These are phyloP conservation scores for Pichia inconspicua DNA, from an alignment of 1,139 yeast genomes.

Conservation along the genomic window DNA sequence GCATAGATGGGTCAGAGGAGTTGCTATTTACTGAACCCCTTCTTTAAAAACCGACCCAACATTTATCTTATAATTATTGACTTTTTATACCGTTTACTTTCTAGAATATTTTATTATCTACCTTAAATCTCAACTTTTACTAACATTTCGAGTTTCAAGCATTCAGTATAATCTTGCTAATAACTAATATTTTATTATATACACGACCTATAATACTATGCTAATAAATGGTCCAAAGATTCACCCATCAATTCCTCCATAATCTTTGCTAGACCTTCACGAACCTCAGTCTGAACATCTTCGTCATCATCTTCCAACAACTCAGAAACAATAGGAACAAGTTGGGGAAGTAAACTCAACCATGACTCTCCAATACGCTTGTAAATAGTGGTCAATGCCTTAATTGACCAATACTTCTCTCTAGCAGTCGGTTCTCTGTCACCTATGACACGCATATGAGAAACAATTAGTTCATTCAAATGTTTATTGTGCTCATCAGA, in stretches of 20 bases:
- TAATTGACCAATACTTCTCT: constrained; percentile 79
- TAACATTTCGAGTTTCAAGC: too few species aligned
- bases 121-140: not conserved
- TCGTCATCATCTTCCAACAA: constrained; percentile 93
- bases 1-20: constrained; percentile 3
- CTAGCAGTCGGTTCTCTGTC: constrained; percentile 33
- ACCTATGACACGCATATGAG: constrained; percentile 42
- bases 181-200: too few species aligned
- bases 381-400: constrained; percentile 72
- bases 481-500: constrained; percentile 77
- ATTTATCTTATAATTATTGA: not conserved
- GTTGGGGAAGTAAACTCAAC: constrained; percentile 84
- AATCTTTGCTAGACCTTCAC: constrained; percentile 86
- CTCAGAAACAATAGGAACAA: constrained; percentile 94
- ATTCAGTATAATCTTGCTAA: too few species aligned
- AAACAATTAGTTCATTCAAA: constrained; percentile 48
- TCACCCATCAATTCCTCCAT: constrained; percentile 92
- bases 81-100: not conserved
- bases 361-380: constrained; percentile 93
- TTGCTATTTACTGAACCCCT: constrained; percentile 1
- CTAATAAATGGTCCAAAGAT: constrained; percentile 52
- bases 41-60: not conserved
- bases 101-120: not conserved
- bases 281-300: constrained; percentile 82
- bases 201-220: not conserved